Conservation (phyloP, 371 early-diverging fungal genomes). For the Paraphysoderma sedebokerense region DNA sequence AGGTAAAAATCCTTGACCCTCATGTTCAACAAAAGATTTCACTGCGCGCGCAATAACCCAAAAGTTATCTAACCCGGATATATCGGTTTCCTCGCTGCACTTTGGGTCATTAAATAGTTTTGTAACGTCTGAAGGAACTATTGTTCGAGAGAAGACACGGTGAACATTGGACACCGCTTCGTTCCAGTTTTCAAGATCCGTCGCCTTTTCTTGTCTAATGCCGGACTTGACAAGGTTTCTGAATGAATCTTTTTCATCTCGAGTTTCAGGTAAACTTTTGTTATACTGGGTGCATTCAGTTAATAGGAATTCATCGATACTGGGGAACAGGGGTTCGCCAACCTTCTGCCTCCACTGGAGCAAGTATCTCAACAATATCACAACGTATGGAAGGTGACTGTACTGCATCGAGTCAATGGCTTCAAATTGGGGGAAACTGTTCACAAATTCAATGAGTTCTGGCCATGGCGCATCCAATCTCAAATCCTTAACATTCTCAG, state of each 20-base stretch:
- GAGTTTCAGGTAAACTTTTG: not conserved
- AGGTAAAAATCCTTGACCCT: slow-evolving; percentile 59
- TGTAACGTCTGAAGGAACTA: slow-evolving; percentile 1
- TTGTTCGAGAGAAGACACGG: slow-evolving; percentile 12
- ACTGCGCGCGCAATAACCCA: slow-evolving; percentile 73
- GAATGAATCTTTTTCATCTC: slow-evolving; percentile 9
- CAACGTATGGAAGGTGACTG: slow-evolving; percentile 67
- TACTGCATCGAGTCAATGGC: slow-evolving; percentile 44
- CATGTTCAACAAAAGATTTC: slow-evolving; percentile 51
- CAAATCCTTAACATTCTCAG: slow-evolving; percentile 52
- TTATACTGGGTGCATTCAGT: not conserved
- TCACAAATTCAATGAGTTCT: slow-evolving; percentile 36
- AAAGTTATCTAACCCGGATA: slow-evolving; percentile 32
- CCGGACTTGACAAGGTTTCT: slow-evolving; percentile 32
- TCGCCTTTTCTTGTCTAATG: slow-evolving; percentile 18
- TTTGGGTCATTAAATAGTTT: slow-evolving; percentile 2
- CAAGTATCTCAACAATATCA: slow-evolving; percentile 54
- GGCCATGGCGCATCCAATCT: slow-evolving; percentile 67
- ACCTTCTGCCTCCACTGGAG: slow-evolving; percentile 39
- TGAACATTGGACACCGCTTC: slow-evolving; percentile 51
- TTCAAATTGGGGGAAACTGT: slow-evolving; percentile 37
- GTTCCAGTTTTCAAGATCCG: slow-evolving; percentile 72
- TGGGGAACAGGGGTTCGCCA: not conserved
- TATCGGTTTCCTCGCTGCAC: slow-evolving; percentile 1
- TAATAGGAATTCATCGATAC: not conserved